Base-by-base conservation (phyloP, 164 flowering plant species). In the Warburgia ugandensis region DNA sequence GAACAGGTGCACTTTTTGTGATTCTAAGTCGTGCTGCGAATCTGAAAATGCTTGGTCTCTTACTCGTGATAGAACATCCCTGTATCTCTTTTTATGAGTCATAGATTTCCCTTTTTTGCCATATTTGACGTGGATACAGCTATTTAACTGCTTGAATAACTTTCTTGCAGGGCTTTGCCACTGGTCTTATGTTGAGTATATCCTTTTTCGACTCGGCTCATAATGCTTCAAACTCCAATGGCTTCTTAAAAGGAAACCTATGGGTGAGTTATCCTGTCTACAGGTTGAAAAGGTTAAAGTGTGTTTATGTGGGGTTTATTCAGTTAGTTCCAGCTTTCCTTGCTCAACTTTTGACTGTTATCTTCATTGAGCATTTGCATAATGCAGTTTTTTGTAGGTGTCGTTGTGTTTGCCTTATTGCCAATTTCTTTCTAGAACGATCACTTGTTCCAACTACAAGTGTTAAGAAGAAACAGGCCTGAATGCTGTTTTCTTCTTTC, bases 171-270 rank as follows among this genome's bases (percentile, higher is more conserved):
- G 99, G 96, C 14, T 92, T 92, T 73, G 96, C 99, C 58, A 94
- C 95, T 1, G 99, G 99, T 35, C 82, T 92, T 37, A 88, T 92
- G 96, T 68, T 92, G 65, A 81, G 96, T 78, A 92, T 92, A 65
- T 92, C 98, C 23, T 92, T 92, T 72, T 65, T 92, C 1, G 96
- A 92, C 73, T 74, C 88, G 78, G 98, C 98, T 52, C 96, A 86
- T 69, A 86, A 92, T 73, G 91, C 96, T 47, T 63, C 88, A 3
- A 92, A 92, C 67, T 76, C 95, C 27, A 78, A 85, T 63, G 98
- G 98, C 39, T 88, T 92, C 74, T 72, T 92, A 53, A 86, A 77
- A 69, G 98, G 79, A 25, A 92, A 92, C 72, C 77, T 88, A 52
- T 92, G 96, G 96, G 98, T 91, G 48, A 67, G 68, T 49, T 43